phyloP scores from a whole-genome alignment of 495 filamentous ascomycete species.

The Penicillium chermesinum region DNA sequence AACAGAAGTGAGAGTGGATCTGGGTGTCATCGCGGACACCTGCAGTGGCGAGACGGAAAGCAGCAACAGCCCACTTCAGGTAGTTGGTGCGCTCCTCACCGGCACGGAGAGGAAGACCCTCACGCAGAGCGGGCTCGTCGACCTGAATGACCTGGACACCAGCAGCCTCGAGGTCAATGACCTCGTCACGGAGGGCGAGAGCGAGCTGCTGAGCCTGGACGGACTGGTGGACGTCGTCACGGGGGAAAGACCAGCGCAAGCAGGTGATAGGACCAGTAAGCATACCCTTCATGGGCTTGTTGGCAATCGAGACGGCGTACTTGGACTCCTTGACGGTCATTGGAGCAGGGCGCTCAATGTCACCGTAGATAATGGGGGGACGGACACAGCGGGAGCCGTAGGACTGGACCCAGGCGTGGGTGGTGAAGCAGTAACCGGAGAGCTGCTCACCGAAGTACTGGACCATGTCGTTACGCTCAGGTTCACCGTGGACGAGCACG shows the following conservation, averaged over 20 bases:
- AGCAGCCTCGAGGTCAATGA: conserved; percentile 92
- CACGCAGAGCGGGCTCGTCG: conserved; percentile 97
- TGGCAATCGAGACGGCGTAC: conserved; percentile 91
- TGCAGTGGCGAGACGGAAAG: conserved; percentile 89
- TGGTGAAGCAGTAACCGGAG: conserved; percentile 97
- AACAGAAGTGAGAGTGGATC: conserved; percentile 99
- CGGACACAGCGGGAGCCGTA: conserved; percentile 98
- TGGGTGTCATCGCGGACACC: conserved; percentile 91
- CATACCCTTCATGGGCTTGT: conserved; percentile 99
- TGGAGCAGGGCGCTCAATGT: conserved; percentile 88
- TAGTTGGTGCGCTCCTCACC: conserved; percentile 92
- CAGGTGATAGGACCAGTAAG: conserved; percentile 98
- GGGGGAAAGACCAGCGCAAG: conserved; percentile 98
- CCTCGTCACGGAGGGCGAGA: conserved; percentile 96
- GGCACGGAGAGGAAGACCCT: conserved; percentile 92
- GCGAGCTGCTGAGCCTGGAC: conserved; percentile 98
- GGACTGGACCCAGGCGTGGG: conserved; percentile 95
- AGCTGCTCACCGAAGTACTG: conserved; percentile 99
- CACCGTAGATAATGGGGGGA: conserved; percentile 96
- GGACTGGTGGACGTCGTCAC: conserved; percentile 98
- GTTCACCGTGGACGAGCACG: conserved; percentile 96
- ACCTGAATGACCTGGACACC: conserved; percentile 98
- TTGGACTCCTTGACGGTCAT: conserved; percentile 99
- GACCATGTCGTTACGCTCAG: conserved; percentile 99
- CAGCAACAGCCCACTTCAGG: conserved; percentile 91